Base-by-base conservation (phyloP, 345 rosid species). In the Abelmoschus esculentus region DNA sequence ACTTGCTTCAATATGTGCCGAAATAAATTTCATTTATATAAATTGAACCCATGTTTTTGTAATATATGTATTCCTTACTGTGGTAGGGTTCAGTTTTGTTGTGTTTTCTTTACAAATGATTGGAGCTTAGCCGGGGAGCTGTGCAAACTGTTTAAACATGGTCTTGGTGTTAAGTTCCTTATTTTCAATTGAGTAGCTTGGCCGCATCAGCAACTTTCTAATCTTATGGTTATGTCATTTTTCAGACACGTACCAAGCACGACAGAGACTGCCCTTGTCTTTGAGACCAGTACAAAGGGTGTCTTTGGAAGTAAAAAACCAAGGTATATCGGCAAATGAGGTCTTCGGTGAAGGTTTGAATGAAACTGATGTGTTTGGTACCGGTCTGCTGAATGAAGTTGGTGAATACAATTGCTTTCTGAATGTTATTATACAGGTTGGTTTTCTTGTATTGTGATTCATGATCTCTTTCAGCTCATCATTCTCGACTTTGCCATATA, bases 401-500 rank as follows among this genome's bases (percentile, higher is more conserved):
- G 99, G 99, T 28, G 97, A 95, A 84, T 91, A 95, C 77, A 95
- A 91, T 78, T 95, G 99, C 82, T 95, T 95, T 85, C 80, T 22
- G 26, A 22, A 22, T 22, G 26, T 22, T 22, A 22, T 22, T 22
- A 95, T 95, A 82, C 99, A 95, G 97, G 98, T 95, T 65, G 8
- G 63, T 18, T 61, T 71, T 28, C 26, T 40, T 3, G 31, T 44
- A 11, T 7, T 31, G 8, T 28, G 17, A 3, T 52, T 28, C 10
- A 22, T n/a, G 26, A 22, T 70, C 38, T 50, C 46, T 55, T 22
- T 66, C 31, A 3, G 15, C 5, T 18, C 6, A n/a, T 1, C 11
- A 4, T 74, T 69, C 50, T 56, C 50, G 42, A 36, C 72, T 61
- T 28, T 2, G 59, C 58, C 17, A 14, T 18, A 14, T 65, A 26